A percentile compares a stretch with the other conserved stretches of the same genome.
Conservation (phyloP, 768 basidiomycete genomes). For the Pulveroboletus sp. region DNA sequence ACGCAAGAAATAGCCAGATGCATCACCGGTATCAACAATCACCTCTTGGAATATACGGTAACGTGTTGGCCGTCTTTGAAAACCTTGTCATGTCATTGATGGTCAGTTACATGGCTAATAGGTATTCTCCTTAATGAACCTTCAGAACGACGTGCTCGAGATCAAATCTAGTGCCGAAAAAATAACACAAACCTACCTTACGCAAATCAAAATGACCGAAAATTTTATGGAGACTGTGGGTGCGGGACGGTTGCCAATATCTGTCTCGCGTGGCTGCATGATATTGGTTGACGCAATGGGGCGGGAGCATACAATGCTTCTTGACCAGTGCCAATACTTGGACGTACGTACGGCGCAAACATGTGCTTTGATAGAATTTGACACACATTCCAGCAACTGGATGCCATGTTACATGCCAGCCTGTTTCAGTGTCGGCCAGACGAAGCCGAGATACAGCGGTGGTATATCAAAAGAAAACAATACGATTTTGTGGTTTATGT, state of each 20-base stretch:
- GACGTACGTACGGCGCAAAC: background rate
- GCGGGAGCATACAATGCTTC: background rate
- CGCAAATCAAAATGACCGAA: background rate
- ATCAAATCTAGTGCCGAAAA: background rate
- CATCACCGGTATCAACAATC: background rate
- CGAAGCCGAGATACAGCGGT: background rate
- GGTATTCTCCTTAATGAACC: background rate
- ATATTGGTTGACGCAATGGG: background rate
- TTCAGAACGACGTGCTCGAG: background rate
- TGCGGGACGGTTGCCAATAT: background rate
- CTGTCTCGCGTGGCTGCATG: background rate
- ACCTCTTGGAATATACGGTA: background rate
- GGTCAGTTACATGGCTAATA: background rate
- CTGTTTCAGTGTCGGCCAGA: background rate
- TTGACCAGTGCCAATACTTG: constrained; percentile 3
- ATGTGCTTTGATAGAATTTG: too few relatives aligned
- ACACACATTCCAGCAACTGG: background rate
- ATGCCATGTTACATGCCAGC: background rate
- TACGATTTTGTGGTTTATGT: constrained; percentile 3
- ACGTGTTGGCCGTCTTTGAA: background rate
- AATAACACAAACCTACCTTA: background rate
- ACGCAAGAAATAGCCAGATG: background rate
- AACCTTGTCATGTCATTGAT: too few relatives aligned
- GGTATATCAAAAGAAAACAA: constrained; percentile 2
- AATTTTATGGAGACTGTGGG: background rate